Conservation (phyloP, 2,329 filamentous ascomycete genomes). For the Colletotrichum agaves region DNA sequence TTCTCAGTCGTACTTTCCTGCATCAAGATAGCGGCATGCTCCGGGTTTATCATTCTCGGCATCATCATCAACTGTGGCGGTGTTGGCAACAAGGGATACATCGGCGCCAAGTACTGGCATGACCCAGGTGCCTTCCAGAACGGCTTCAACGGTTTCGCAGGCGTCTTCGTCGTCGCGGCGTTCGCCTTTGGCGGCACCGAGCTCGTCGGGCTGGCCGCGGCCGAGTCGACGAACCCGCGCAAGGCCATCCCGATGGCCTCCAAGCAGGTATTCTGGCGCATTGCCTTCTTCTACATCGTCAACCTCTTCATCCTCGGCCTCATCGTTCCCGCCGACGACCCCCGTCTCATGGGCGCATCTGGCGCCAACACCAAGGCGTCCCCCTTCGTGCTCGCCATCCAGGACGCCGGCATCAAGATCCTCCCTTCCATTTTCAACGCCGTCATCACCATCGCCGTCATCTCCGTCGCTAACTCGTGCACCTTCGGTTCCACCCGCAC, state of each 20-base stretch:
- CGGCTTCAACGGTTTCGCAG: constrained; percentile 42
- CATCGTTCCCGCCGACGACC: constrained; percentile 39
- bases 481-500: constrained; percentile 63
- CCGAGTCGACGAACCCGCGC: constrained; percentile 41
- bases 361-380: constrained; percentile 57
- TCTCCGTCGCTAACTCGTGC: constrained; percentile 63
- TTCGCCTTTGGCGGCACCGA: constrained; percentile 41
- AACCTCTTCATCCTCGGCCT: constrained; percentile 41
- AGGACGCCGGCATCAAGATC: constrained; percentile 60
- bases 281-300: constrained; percentile 41
- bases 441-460: constrained; percentile 60
- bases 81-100: constrained; percentile 38
- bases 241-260: constrained; percentile 42
- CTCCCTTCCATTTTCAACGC: constrained; percentile 65
- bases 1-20: constrained; percentile 57
- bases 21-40: constrained; percentile 59
- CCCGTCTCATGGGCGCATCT: constrained; percentile 40
- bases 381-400: constrained; percentile 63
- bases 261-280: constrained; percentile 42
- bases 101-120: constrained; percentile 40
- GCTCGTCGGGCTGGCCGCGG: constrained; percentile 42
- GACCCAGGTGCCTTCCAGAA: constrained; percentile 40
- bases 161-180: constrained; percentile 39
- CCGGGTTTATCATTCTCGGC: constrained; percentile 39
- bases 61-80: constrained; percentile 40